Conservation (phyloP, 257 asterid genomes). For the Primulina huaijiensis region DNA sequence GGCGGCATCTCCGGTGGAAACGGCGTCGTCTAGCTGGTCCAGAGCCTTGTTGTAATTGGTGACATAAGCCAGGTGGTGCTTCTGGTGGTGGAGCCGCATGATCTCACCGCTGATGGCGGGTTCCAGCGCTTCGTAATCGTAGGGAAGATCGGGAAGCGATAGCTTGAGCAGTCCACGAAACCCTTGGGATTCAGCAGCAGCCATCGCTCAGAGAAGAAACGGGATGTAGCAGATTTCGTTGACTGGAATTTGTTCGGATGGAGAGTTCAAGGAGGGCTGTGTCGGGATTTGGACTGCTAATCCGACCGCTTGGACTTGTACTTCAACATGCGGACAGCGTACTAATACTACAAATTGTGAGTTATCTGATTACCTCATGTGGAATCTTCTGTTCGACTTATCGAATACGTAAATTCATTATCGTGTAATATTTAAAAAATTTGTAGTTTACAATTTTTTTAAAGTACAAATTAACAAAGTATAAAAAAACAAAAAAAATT, state of each 20-base stretch:
- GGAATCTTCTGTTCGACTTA: too few relatives aligned
- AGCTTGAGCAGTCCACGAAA: constrained; percentile 58
- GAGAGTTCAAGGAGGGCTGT: neutral
- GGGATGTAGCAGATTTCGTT: neutral
- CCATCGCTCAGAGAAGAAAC: constrained; percentile 24
- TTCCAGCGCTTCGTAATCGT: constrained; percentile 84
- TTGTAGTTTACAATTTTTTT: too few relatives aligned
- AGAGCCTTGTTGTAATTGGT: constrained; percentile 86
- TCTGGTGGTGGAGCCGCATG: constrained; percentile 95
- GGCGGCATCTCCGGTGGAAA: constrained; percentile 61
- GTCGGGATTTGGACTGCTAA: neutral
- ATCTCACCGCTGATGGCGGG: constrained; percentile 88
- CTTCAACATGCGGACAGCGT: neutral
- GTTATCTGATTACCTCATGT: too few relatives aligned
- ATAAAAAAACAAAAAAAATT: too few relatives aligned
- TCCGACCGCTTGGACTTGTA: neutral
- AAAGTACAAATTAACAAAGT: too few relatives aligned
- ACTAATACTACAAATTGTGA: neutral
- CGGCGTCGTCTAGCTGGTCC: constrained; percentile 76
- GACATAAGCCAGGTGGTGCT: constrained; percentile 89
- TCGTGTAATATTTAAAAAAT: too few relatives aligned
- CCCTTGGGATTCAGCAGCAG: constrained; percentile 29
- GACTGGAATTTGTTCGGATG: neutral
- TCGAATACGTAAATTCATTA: too few relatives aligned
- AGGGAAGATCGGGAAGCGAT: constrained; percentile 81